Conservation (phyloP, 1,284 basidiomycete species). For the Cryptococcus jaspeensis region DNA sequence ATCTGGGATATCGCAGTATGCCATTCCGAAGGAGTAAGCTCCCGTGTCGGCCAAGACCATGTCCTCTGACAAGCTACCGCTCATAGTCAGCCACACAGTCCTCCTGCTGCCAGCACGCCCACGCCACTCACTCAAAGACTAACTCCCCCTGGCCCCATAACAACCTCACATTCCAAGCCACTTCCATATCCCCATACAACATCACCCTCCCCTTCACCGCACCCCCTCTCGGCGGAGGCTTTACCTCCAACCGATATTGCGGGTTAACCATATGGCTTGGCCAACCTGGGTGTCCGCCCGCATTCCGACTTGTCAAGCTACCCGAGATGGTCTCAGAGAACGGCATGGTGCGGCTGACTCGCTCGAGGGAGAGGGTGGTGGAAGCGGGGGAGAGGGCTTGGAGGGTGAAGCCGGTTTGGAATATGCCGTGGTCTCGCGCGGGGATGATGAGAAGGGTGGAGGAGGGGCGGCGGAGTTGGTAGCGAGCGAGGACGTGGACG, state of each 20-base stretch:
- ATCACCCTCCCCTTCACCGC: conserved; percentile 56
- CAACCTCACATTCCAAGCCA: conserved; percentile 72
- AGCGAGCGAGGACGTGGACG: conserved; percentile 66
- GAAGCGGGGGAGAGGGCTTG: conserved; percentile 31
- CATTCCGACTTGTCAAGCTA: conserved; percentile 65
- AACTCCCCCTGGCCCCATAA: conserved; percentile 74
- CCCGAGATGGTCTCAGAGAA: conserved; percentile 55
- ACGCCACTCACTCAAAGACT: conserved; percentile 64
- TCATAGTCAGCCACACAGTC: conserved; percentile 48
- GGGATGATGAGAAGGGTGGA: conserved; percentile 33
- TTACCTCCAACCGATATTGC: conserved; percentile 71
- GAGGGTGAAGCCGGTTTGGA: conserved; percentile 44
- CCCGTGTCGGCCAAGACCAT: conserved; percentile 73
- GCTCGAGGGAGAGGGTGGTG: conserved; percentile 25
- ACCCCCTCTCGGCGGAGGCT: conserved; percentile 23
- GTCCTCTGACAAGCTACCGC: conserved; percentile 55
- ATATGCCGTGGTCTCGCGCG: conserved; percentile 36
- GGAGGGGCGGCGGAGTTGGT: conserved; percentile 22
- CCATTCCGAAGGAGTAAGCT: conserved; percentile 75
- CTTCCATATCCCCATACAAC: conserved; percentile 61
- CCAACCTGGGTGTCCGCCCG: conserved; percentile 77
- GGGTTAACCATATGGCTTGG: conserved; percentile 87
- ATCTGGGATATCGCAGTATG: conserved; percentile 57
- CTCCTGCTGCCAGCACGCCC: background rate
- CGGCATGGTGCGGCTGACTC: conserved; percentile 31